phyloP scores from a whole-genome alignment of 352 stramenopile genomes.

The Globisporangium splendens region DNA sequence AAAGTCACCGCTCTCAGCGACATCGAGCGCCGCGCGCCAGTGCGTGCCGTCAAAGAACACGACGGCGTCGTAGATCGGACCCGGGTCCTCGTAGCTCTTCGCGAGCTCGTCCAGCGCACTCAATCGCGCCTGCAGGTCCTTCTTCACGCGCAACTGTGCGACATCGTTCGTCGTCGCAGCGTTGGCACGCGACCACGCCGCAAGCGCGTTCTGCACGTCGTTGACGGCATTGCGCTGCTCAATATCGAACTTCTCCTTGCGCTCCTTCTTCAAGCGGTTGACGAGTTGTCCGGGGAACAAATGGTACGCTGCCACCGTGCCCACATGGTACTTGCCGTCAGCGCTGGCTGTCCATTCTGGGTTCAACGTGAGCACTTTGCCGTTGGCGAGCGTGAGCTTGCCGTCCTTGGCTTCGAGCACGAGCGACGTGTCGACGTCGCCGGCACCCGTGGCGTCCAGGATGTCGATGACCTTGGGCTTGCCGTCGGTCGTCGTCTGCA shows the following conservation, averaged over 20 bases:
- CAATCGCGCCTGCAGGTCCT: conserved; percentile 82
- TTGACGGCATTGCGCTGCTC: conserved; percentile 64
- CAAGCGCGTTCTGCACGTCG: conserved; percentile 57
- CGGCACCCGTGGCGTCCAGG: conserved; percentile 92
- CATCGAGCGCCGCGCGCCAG: conserved; percentile 88
- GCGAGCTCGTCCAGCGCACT: conserved; percentile 64
- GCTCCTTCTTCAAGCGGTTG: conserved; percentile 74
- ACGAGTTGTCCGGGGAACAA: conserved; percentile 83
- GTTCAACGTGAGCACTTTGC: conserved; percentile 74
- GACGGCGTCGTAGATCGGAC: conserved; percentile 92
- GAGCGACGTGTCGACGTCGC: conserved; percentile 90
- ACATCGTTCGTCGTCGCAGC: conserved; percentile 64
- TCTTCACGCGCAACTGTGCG: conserved; percentile 43
- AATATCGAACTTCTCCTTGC: conserved; percentile 78
- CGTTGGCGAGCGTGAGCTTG: conserved; percentile 33
- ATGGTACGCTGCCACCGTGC: conserved; percentile 81
- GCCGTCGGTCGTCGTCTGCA: conserved; percentile 84
- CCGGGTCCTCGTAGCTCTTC: conserved; percentile 86
- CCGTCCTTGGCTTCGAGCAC: conserved; percentile 51
- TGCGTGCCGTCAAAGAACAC: conserved; percentile 82
- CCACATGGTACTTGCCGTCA: conserved; percentile 78
- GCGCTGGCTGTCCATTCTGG: conserved; percentile 48
- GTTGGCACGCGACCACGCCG: conserved; percentile 53
- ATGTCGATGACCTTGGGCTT: conserved; percentile 94
- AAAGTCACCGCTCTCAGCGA: conserved; percentile 82